phyloP scores from a whole-genome alignment of 2,329 filamentous ascomycete species.

The Diaporthe sp. region DNA sequence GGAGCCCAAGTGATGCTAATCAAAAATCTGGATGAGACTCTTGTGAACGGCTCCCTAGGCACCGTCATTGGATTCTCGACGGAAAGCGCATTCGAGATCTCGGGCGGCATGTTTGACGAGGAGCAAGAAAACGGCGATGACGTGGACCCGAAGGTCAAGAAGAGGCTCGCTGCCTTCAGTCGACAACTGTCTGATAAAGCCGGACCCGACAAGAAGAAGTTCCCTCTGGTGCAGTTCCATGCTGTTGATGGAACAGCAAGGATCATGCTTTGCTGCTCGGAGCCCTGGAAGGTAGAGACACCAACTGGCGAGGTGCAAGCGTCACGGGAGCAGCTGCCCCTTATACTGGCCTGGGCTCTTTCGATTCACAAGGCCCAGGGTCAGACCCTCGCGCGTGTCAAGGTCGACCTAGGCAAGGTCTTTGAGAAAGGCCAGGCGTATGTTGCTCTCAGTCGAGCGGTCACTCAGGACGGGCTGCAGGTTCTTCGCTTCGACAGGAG shows the following conservation, averaged over 20 bases:
- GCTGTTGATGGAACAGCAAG: conserved; percentile 83
- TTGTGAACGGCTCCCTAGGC: conserved; percentile 95
- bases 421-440: conserved; percentile 99
- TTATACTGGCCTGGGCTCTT: conserved; percentile 96
- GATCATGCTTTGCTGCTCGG: conserved; percentile 84
- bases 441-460: conserved; percentile 94
- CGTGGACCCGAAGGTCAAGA: conserved; percentile 60
- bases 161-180: conserved; percentile 69
- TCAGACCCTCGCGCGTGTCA: conserved; percentile 92
- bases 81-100: conserved; percentile 56
- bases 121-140: conserved; percentile 48
- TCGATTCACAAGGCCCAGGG: conserved; percentile 99
- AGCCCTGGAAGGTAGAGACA: conserved; percentile 97
- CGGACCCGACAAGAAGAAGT: conserved; percentile 68
- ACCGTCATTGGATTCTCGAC: conserved; percentile 85
- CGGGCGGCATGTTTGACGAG: conserved; percentile 56
- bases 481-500: conserved; percentile 89
- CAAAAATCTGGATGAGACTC: conserved; percentile 94
- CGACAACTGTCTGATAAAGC: conserved; percentile 54
- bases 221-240: conserved; percentile 87
- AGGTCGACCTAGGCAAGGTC: conserved; percentile 90
- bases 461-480: conserved; percentile 87
- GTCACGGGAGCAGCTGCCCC: conserved; percentile 83
- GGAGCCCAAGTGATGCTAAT: conserved; percentile 99
- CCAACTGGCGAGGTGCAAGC: conserved; percentile 95